Evolutionary conservation across 1,284 basidiomycete genomes (phyloP), one percentile per base, ranked within the genome.

Genomic region (Trichosporon asahii): DNA sequence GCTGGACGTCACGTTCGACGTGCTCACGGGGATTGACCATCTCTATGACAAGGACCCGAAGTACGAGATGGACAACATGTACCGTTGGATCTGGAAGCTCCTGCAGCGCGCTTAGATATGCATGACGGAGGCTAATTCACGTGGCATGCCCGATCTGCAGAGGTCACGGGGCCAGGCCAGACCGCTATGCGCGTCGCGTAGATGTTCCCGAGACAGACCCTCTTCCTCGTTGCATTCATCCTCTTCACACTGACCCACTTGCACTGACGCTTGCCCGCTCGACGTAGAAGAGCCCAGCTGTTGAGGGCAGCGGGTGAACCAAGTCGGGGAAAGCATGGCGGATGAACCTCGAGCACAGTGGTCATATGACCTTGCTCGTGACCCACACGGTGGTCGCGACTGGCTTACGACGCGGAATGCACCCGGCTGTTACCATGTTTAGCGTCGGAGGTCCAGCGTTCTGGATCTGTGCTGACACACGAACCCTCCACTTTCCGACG

Each of bases 1-100:
- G 7, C 15, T 66, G 15, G 21, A 25, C 21, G 70, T 68, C n/a
- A 60, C 35, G 9, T 68, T 66, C 27, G 67, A 68, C 14, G 25
- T 25, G 5, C 31, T 68, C 18, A 61, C 64, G 3, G 70, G 70
- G 3, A 64, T 60, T 55, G 67, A 71, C 37, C 67, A 68, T 23
- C 64, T 66, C 7, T 68, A 66, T 55, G 70, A 71, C 49, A 25
- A 29, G 23, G 55, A 57, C 55, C 23, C 25, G 6, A 27, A 57
- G 55, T 57, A 55, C 53, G 12, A 23, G n/a, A 21, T 55, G 21
- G 53, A 55, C 21, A 27, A 55, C 53, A 55, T 55, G 53, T 55
- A 57, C 55, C 25, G 25, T 1, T 57, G 55, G 55, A 57, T 57
- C 29, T 9, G 25, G 12, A 57, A 57, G 23, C 25, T 57, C 23